Percentiles rank a stretch among this genome's conserved stretches.
phyloP scores from a whole-genome alignment of 75 land plant genomes.

The Picea glauca region DNA sequence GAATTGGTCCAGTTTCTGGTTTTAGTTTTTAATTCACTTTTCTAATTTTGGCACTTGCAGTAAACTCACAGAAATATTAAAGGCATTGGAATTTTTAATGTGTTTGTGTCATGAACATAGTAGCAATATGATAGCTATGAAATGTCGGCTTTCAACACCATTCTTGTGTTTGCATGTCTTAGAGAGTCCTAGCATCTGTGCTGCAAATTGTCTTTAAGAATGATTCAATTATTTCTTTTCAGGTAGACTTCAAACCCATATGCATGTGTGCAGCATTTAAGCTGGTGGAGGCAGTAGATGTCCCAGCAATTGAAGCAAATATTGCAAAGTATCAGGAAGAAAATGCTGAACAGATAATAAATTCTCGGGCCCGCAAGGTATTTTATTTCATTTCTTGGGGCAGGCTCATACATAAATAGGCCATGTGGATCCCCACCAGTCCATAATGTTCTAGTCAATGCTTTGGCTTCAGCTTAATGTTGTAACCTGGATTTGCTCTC shows the following conservation, averaged over 20 bases:
- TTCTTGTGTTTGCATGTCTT: not conserved
- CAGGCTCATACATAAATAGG: not conserved
- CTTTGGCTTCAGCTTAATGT: not conserved
- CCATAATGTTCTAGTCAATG: not conserved
- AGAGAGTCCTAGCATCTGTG: not conserved
- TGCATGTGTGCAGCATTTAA: slow-evolving; percentile 36
- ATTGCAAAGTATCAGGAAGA: slow-evolving; percentile 72
- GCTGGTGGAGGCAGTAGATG: slow-evolving; percentile 80
- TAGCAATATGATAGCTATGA: not conserved
- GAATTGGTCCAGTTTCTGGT: not conserved
- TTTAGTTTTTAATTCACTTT: not conserved
- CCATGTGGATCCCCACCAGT: not conserved
- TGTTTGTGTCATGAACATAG: not conserved
- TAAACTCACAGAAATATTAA: not conserved
- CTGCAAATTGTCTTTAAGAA: not conserved
- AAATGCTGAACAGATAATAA: slow-evolving; percentile 83
- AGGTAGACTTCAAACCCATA: not conserved
- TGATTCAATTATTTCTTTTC: not conserved
- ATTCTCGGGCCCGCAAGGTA: slow-evolving; percentile 73
- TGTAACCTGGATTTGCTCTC: not conserved
- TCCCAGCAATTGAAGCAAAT: slow-evolving; percentile 67
- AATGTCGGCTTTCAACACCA: not conserved
- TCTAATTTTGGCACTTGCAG: not conserved
- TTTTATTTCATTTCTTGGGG: not conserved
- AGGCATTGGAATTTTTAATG: not conserved